These are phyloP conservation scores for Pichia membranifaciens DNA, from an alignment of 805 yeast species.

Conservation along the genomic window DNA sequence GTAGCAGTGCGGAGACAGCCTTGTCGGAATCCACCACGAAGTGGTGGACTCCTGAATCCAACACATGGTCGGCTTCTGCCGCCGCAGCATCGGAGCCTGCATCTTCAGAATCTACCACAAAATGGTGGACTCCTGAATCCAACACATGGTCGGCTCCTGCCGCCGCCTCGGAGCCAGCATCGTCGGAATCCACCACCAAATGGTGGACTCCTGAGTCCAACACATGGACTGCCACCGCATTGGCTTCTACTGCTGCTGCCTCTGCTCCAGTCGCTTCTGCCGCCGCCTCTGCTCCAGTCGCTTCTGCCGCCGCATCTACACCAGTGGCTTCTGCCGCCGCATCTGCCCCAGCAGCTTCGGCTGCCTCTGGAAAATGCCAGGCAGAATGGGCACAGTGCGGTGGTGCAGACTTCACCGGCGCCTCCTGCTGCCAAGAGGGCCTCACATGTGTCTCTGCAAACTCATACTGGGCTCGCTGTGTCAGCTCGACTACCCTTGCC, in stretches of 20 bases:
- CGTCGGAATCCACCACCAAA: not conserved
- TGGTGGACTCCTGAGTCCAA: conserved; percentile 3
- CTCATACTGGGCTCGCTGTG: conserved; percentile 28
- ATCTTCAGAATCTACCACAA: not conserved
- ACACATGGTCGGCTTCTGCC: not conserved
- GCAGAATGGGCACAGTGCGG: conserved; percentile 29
- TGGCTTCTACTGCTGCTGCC: not conserved
- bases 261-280: not conserved
- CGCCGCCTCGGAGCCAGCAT: not conserved
- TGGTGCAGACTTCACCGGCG: conserved; percentile 25
- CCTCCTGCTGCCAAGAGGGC: conserved; percentile 24
- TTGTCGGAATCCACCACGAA: not conserved
- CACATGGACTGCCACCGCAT: not conserved
- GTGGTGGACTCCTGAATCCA: not conserved
- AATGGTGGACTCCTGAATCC: conserved; percentile 4
- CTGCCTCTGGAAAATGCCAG: conserved; percentile 17
- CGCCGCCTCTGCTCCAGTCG: not conserved
- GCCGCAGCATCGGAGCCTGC: not conserved
- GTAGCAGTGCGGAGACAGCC: conserved; percentile 1
- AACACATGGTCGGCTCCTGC: not conserved
- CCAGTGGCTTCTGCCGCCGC: not conserved
- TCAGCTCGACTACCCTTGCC: conserved; percentile 20
- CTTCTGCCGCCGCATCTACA: not conserved
- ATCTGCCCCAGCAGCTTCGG: conserved; percentile 3
- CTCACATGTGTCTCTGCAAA: conserved; percentile 22